These are phyloP conservation scores for Peronosclerospora sorghi DNA, from an alignment of 352 stramenopile genomes.

Conservation along the genomic window DNA sequence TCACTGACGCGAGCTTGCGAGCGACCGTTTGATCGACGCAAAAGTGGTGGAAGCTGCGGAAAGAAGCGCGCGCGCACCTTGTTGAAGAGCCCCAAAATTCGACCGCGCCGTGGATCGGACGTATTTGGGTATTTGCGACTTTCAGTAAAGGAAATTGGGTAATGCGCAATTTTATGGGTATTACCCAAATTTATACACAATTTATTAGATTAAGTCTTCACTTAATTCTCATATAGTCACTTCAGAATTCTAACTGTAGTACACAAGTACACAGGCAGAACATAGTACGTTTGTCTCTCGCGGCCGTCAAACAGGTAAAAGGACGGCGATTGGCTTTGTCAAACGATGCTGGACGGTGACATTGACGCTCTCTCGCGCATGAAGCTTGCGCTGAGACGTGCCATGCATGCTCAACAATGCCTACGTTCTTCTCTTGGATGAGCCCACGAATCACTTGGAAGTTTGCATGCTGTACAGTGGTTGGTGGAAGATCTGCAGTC, in stretches of 20 bases:
- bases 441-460: constrained; percentile 93
- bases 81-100: constrained; percentile 44
- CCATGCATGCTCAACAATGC: constrained; percentile 92
- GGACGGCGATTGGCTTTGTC: constrained; percentile 88
- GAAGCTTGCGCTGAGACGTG: constrained; percentile 92
- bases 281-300: too few species aligned
- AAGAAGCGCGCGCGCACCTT: constrained; percentile 45
- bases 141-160: too few species aligned
- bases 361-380: constrained; percentile 92
- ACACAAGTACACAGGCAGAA: too few species aligned
- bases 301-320: constrained; percentile 72
- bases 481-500: constrained; percentile 95
- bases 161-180: too few species aligned
- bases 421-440: constrained; percentile 92
- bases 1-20: constrained; percentile 87
- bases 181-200: too few species aligned
- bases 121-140: too few species aligned
- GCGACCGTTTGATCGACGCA: constrained; percentile 87
- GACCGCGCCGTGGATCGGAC: constrained; percentile 41
- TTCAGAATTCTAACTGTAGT: too few species aligned
- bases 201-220: too few species aligned
- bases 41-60: constrained; percentile 75
- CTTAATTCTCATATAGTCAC: too few species aligned
- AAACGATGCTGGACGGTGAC: constrained; percentile 86
- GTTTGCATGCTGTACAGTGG: constrained; percentile 96